Conservation (phyloP, 1,284 basidiomycete genomes). For the Bondarzewia mesenterica region DNA sequence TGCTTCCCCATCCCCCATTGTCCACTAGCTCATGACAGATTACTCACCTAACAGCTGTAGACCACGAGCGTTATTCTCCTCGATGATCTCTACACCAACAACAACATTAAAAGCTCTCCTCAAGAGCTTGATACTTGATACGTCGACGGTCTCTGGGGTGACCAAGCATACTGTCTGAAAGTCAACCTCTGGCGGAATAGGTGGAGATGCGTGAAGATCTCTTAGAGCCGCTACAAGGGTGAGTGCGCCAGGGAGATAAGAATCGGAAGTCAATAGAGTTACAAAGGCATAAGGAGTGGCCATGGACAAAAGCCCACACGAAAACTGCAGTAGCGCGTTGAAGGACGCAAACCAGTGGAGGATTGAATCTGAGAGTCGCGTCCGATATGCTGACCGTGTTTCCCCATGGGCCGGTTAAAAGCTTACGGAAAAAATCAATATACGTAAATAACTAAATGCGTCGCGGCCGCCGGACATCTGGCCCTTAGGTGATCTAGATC, state of each 20-base stretch:
- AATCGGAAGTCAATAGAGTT: constrained; percentile 84
- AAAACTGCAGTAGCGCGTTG: constrained; percentile 7
- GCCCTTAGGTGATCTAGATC: background rate
- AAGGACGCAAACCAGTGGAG: too few relatives aligned
- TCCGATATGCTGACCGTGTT: too few relatives aligned
- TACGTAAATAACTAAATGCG: background rate
- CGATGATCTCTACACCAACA: constrained; percentile 85
- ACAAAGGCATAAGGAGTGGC: constrained; percentile 71
- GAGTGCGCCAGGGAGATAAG: constrained; percentile 90
- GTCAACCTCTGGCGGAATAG: constrained; percentile 46
- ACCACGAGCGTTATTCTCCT: constrained; percentile 53
- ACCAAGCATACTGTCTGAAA: constrained; percentile 91
- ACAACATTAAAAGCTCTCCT: constrained; percentile 80
- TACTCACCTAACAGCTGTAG: constrained; percentile 78
- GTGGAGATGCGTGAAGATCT: constrained; percentile 61
- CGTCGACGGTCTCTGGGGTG: constrained; percentile 87
- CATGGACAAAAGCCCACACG: constrained; percentile 33
- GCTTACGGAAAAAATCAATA: background rate
- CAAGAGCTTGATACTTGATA: constrained; percentile 77
- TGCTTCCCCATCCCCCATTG: too few relatives aligned
- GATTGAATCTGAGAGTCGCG: too few relatives aligned
- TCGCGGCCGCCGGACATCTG: background rate
- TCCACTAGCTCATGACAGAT: too few relatives aligned
- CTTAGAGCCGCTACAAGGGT: constrained; percentile 77
- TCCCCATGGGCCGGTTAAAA: background rate